phyloP scores from a whole-genome alignment of 192 early-diverging fungal species.

The Geranomyces variabilis region DNA sequence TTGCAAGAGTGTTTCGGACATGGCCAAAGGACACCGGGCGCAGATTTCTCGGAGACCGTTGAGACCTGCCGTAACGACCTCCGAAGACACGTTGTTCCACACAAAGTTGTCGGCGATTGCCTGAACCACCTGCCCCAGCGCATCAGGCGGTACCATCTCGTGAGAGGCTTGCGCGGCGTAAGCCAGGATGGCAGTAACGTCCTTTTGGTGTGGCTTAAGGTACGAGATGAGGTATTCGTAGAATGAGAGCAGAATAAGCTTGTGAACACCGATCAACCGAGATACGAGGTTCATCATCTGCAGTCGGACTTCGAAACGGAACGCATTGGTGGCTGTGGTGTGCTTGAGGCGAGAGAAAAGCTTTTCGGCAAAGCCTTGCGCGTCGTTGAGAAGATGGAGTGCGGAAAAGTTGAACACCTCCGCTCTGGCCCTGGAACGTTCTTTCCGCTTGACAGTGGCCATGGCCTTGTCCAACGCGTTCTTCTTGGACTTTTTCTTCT shows the following conservation, averaged over 20 bases:
- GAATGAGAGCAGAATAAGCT: slow-evolving; percentile 86
- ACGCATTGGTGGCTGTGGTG: slow-evolving; percentile 66
- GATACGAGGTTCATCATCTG: slow-evolving; percentile 93
- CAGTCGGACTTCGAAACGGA: slow-evolving; percentile 87
- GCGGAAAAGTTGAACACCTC: slow-evolving; percentile 92
- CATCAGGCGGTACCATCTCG: slow-evolving; percentile 92
- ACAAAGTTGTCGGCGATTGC: slow-evolving; percentile 97
- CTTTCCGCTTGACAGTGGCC: slow-evolving; percentile 71
- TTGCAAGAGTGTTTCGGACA: slow-evolving; percentile 76
- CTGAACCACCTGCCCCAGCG: slow-evolving; percentile 81
- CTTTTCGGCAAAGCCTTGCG: slow-evolving; percentile 96
- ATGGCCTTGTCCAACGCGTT: slow-evolving; percentile 79
- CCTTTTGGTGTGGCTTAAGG: slow-evolving; percentile 92
- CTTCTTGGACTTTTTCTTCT: slow-evolving; percentile 82
- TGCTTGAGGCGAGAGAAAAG: slow-evolving; percentile 80
- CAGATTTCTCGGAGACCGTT: slow-evolving; percentile 81
- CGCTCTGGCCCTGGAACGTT: slow-evolving; percentile 62
- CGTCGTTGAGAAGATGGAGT: slow-evolving; percentile 92
- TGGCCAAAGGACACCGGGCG: slow-evolving; percentile 86
- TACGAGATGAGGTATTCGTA: slow-evolving; percentile 93
- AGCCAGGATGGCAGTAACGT: slow-evolving; percentile 92
- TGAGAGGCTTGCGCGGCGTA: slow-evolving; percentile 90
- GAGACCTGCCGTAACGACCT: slow-evolving; percentile 92
- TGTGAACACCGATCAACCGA: slow-evolving; percentile 93
- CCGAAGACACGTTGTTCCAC: slow-evolving; percentile 83